phyloP scores from a whole-genome alignment of 208 protist genomes.

The Histomonas meleagridis region DNA sequence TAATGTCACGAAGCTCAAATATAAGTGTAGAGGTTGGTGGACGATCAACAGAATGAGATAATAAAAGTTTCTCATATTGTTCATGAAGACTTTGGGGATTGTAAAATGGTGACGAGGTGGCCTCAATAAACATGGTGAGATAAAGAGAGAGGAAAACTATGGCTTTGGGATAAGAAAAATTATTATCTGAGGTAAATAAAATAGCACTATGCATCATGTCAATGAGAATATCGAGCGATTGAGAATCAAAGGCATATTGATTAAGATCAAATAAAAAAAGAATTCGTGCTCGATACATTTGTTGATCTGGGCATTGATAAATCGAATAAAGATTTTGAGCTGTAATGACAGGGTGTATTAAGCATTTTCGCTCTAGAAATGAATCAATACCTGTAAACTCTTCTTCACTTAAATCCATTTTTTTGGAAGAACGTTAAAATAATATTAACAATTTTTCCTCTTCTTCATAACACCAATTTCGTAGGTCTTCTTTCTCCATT shows the following conservation, averaged over 20 bases:
- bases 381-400: neutral
- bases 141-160: conserved; percentile 8
- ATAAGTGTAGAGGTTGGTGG: neutral
- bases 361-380: neutral
- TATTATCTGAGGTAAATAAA: conserved; percentile 24
- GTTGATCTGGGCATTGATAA: conserved; percentile 29
- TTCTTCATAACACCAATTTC: too few relatives aligned
- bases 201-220: neutral
- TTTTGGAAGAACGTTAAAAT: too few relatives aligned
- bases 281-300: conserved; percentile 30
- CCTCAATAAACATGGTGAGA: neutral
- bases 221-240: neutral
- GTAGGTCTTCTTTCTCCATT: too few relatives aligned
- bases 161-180: conserved; percentile 7
- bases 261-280: conserved; percentile 11
- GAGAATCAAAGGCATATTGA: neutral
- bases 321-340: conserved; percentile 24
- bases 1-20: neutral
- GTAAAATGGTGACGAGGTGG: neutral
- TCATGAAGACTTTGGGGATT: neutral
- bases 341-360: neutral
- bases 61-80: neutral
- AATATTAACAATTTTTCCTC: too few relatives aligned
- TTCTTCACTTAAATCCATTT: neutral
- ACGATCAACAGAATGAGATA: neutral